These are phyloP conservation scores for Nymphaea thermarum DNA, from an alignment of 164 flowering plant genomes.

Conservation along the genomic window DNA sequence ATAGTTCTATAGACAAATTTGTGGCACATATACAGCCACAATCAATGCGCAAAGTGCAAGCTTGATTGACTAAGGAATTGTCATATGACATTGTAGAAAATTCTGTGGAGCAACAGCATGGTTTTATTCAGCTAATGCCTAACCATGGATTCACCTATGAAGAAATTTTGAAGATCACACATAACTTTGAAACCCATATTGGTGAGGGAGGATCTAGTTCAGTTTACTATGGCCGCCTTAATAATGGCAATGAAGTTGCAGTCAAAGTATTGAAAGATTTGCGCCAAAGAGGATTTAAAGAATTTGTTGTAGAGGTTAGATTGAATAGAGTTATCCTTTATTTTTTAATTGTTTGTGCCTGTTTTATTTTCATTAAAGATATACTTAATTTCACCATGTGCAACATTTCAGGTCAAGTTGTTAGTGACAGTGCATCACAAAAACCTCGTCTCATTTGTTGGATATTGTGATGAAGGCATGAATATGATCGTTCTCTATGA, in stretches of 20 bases:
- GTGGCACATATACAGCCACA: background rate
- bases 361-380: background rate
- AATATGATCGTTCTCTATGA: slow-evolving; percentile 33
- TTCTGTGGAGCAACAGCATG: background rate
- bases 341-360: background rate
- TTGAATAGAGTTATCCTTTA: background rate
- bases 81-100: background rate
- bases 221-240: slow-evolving; percentile 40
- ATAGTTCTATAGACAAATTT: background rate
- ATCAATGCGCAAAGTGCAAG: background rate
- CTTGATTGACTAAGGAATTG: background rate
- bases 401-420: slow-evolving; percentile 23
- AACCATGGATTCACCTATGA: slow-evolving; percentile 14
- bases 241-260: slow-evolving; percentile 32
- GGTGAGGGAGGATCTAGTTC: slow-evolving; percentile 43
- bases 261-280: slow-evolving; percentile 36
- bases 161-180: slow-evolving; percentile 26
- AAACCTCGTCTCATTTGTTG: slow-evolving; percentile 33
- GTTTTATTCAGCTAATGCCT: background rate
- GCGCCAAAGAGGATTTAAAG: slow-evolving; percentile 21
- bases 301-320: slow-evolving; percentile 37
- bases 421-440: slow-evolving; percentile 36
- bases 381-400: background rate
- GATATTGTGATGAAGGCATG: slow-evolving; percentile 29
- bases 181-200: slow-evolving; percentile 20